Evolutionary conservation across 2,329 filamentous ascomycete genomes (phyloP).

Genomic region (Claviceps paspali): DNA sequence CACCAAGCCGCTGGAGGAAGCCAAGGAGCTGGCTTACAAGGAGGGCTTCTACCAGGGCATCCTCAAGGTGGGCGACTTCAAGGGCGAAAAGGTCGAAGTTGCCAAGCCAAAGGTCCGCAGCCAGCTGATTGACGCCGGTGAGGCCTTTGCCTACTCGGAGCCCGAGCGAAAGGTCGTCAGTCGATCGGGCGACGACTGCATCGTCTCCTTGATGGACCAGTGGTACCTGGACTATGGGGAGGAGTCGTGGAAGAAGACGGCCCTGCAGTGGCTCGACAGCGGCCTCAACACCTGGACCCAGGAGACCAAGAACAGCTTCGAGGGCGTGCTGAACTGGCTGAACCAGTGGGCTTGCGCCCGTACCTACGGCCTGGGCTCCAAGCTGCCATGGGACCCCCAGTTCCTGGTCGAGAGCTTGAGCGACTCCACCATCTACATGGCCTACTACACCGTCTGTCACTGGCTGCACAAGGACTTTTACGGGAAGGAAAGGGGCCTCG

Average conservation of each 20-base stretch:
- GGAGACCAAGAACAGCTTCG: constrained; percentile 67
- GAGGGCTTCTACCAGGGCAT: constrained; percentile 93
- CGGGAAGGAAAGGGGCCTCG: constrained; percentile 53
- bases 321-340: constrained; percentile 79
- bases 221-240: constrained; percentile 98
- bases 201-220: constrained; percentile 84
- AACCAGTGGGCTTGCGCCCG: constrained; percentile 91
- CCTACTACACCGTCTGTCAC: constrained; percentile 55
- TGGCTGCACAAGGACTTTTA: constrained; percentile 74
- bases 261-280: constrained; percentile 56
- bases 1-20: constrained; percentile 70
- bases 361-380: constrained; percentile 82
- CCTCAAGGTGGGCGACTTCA: constrained; percentile 77
- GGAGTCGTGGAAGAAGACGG: constrained; percentile 67
- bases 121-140: constrained; percentile 57
- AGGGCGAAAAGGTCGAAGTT: constrained; percentile 70
- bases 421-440: constrained; percentile 88
- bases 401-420: constrained; percentile 87
- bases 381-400: constrained; percentile 81
- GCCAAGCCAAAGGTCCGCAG: constrained; percentile 76
- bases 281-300: constrained; percentile 66
- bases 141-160: constrained; percentile 86
- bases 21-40: constrained; percentile 93
- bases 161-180: constrained; percentile 82
- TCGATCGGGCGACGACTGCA: constrained; percentile 82